phyloP scores from a whole-genome alignment of 257 asterid species.

The Rehmannia glutinosa region DNA sequence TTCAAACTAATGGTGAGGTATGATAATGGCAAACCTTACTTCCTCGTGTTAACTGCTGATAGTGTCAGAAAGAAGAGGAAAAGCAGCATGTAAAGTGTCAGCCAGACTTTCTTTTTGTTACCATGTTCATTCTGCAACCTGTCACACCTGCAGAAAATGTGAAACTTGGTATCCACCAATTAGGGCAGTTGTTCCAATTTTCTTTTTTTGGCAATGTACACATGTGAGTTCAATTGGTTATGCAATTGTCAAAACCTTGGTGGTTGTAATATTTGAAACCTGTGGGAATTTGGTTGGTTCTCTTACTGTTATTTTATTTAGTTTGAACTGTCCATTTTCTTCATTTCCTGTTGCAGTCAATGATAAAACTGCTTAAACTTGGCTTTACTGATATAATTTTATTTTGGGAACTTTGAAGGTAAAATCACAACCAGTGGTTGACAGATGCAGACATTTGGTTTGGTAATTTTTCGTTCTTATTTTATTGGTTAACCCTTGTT shows the following conservation, averaged over 20 bases:
- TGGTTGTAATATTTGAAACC: background rate
- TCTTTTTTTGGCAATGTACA: background rate
- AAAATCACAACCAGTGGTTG: slow-evolving; percentile 88
- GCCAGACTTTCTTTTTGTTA: no score
- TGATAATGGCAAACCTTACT: background rate
- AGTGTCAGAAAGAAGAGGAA: no score
- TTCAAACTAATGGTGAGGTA: slow-evolving; percentile 86
- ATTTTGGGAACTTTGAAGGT: slow-evolving; percentile 45
- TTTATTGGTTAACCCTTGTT: slow-evolving; percentile 7
- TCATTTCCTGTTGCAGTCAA: background rate
- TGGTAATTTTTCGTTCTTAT: slow-evolving; percentile 55
- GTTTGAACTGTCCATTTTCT: slow-evolving; percentile 8
- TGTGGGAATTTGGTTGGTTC: background rate
- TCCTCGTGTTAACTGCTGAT: background rate
- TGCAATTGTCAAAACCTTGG: slow-evolving; percentile 3
- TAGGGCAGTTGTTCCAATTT: background rate
- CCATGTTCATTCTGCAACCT: background rate
- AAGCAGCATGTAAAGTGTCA: background rate
- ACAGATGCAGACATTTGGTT: slow-evolving; percentile 72
- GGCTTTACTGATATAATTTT: slow-evolving; percentile 13
- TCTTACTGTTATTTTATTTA: background rate
- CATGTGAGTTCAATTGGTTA: background rate
- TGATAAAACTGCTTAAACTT: background rate
- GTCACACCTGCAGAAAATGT: background rate
- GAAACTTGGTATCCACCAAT: slow-evolving; percentile 6